Evolutionary conservation across 2,329 filamentous ascomycete species (phyloP), one percentile per base, ranked within the genome.

Genomic region (Chlorencoelia australis): DNA sequence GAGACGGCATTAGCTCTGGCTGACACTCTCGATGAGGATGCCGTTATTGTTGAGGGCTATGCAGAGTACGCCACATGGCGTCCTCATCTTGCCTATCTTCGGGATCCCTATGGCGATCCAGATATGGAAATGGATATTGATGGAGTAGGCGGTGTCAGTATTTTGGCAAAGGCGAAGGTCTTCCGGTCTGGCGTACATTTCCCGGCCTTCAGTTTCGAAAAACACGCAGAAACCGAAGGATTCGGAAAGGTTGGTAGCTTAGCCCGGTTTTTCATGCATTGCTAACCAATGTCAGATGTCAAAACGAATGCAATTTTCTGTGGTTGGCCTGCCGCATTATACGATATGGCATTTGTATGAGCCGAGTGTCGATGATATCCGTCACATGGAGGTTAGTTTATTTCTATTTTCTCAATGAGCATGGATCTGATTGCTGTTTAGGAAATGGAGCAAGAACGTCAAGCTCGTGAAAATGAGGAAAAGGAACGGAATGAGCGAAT

Each of bases 71-170:
- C 91, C 14, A 98, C 91, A 1, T 98, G 91, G 91, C 73, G 91
- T 47, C 91, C 91, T 27, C 91, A 98, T 70, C 69, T 98, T 54
- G 91, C 91, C 27, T 98, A 98, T 58, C 74, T 98, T 6, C 82
- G 91, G 41, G 91, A 98, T 57, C 91, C 91, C 2, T 96, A 94
- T 53, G 91, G 91, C 25, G 91, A 98, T 56, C 89, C 89, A 14
- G 91, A 98, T 57, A 95, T 96, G 81, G 91, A 98, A 59, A 96
- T 98, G 91, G 91, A 98, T 54, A 89, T 98, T 51, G 91, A 98
- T 51, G 91, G 91, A 48, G 88, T 98, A 30, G 89, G 91, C 33
- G 91, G 91, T 63, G 91, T 98, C 51, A 95, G 87, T 64, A 98
- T 98, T 53, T 63, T 98, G 50, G 89, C 91, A 30, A 98, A 96